Evolutionary conservation across 371 early-diverging fungal genomes (phyloP).

Genomic region (Entomophthora muscae): DNA sequence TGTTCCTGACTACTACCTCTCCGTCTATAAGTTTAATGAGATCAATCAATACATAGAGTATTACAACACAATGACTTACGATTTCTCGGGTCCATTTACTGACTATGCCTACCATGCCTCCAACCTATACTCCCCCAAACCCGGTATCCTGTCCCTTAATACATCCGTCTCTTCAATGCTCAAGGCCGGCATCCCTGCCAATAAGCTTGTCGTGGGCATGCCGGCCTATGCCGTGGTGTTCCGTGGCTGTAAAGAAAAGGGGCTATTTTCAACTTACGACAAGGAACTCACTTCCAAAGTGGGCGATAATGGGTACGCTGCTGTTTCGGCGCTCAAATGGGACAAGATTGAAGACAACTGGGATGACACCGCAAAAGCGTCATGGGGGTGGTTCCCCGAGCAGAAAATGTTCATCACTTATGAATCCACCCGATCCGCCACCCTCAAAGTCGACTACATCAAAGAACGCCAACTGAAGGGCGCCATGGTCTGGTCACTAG

Average conservation of each 20-base stretch:
- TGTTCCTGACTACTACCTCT: not conserved
- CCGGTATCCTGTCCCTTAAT: not conserved
- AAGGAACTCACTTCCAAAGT: slow-evolving; percentile 1
- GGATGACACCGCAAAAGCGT: slow-evolving; percentile 2
- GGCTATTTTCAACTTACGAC: slow-evolving; percentile 1
- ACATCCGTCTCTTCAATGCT: not conserved
- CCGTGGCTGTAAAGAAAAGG: slow-evolving; percentile 6
- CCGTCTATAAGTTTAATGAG: not conserved
- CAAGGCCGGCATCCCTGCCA: not conserved
- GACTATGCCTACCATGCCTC: slow-evolving; percentile 4
- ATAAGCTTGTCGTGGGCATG: slow-evolving; percentile 3
- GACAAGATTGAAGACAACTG: not conserved
- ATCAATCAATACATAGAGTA: slow-evolving; percentile 1
- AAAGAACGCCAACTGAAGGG: slow-evolving; percentile 1
- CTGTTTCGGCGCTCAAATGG: not conserved
- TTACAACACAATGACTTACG: slow-evolving; percentile 8
- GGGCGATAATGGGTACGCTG: not conserved
- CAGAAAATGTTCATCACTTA: not conserved
- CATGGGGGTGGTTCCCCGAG: not conserved
- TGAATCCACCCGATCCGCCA: not conserved
- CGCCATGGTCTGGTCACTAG: slow-evolving; percentile 4
- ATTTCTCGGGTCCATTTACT: slow-evolving; percentile 1
- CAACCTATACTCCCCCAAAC: not conserved
- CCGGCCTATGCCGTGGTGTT: slow-evolving; percentile 3
- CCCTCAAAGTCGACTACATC: slow-evolving; percentile 4